These are phyloP conservation scores for Kitagawia praeruptora DNA, from an alignment of 129 eudicot genomes.

Conservation along the genomic window DNA sequence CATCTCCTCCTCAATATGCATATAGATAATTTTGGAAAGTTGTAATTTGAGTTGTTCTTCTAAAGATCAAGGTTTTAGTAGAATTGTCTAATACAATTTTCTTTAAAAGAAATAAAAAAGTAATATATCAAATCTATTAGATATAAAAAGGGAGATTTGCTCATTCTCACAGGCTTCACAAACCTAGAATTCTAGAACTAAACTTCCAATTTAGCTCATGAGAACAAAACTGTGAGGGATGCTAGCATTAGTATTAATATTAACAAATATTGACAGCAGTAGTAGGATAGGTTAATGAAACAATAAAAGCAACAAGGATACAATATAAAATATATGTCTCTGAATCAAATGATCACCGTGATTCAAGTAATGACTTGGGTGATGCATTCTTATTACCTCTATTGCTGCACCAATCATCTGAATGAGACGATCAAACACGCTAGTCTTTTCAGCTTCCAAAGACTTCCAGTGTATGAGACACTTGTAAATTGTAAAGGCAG, in stretches of 20 bases:
- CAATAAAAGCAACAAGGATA: background rate
- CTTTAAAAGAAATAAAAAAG: background rate
- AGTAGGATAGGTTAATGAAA: background rate
- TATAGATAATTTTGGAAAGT: background rate
- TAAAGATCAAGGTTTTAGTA: background rate
- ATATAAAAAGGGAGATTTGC: background rate
- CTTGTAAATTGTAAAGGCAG: slow-evolving; percentile 91
- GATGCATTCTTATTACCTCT: slow-evolving; percentile 45
- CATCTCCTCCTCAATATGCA: background rate
- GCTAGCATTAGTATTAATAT: background rate
- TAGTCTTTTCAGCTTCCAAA: slow-evolving; percentile 93
- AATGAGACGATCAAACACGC: slow-evolving; percentile 96
- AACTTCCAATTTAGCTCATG: background rate
- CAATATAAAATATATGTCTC: background rate
- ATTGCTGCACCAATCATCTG: slow-evolving; percentile 98
- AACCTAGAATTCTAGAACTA: background rate
- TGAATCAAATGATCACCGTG: background rate
- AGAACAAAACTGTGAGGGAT: background rate
- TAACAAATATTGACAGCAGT: background rate
- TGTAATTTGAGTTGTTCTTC: background rate
- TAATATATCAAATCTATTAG: background rate
- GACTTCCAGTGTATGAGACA: slow-evolving; percentile 98
- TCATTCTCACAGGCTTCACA: background rate
- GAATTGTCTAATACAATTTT: background rate
- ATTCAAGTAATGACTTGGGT: background rate